phyloP scores from a whole-genome alignment of 2,329 filamentous ascomycete genomes.

The Epicoccum sorghinum region DNA sequence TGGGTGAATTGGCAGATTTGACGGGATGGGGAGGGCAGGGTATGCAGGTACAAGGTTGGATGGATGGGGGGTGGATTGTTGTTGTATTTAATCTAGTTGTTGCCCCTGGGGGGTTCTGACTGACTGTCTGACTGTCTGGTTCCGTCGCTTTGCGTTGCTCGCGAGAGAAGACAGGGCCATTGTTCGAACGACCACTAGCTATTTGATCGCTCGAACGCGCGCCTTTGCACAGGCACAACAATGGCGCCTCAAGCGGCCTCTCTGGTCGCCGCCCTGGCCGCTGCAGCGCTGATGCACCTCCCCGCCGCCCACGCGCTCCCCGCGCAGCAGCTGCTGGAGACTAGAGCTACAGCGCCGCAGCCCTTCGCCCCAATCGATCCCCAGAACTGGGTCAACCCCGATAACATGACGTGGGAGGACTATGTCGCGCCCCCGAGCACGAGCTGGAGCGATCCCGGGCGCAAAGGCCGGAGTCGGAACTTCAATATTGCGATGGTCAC shows the following conservation, averaged over 20 bases:
- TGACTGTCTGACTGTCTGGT: too few relatives aligned
- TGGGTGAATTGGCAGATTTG: slow-evolving; percentile 20
- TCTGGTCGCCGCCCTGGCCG: slow-evolving; percentile 23
- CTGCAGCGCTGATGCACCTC: slow-evolving; percentile 23
- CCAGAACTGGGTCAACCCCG: slow-evolving; percentile 60
- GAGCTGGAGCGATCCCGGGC: slow-evolving; percentile 55
- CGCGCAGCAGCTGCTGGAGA: slow-evolving; percentile 22
- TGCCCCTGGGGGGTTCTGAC: too few relatives aligned
- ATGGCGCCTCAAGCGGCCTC: too few relatives aligned
- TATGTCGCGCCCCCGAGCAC: slow-evolving; percentile 56
- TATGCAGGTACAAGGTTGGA: neutral
- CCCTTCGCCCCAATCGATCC: slow-evolving; percentile 59
- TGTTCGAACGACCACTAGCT: too few relatives aligned
- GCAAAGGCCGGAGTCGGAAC: slow-evolving; percentile 56
- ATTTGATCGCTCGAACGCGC: too few relatives aligned
- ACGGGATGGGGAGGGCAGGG: neutral
- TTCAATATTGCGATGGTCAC: slow-evolving; percentile 63
- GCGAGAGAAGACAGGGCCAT: too few relatives aligned
- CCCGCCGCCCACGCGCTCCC: slow-evolving; percentile 23
- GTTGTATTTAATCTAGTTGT: neutral
- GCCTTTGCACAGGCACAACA: too few relatives aligned
- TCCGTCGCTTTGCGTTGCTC: too few relatives aligned
- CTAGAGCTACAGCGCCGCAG: slow-evolving; percentile 31
- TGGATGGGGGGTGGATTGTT: too few relatives aligned
- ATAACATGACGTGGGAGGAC: slow-evolving; percentile 58